phyloP scores from a whole-genome alignment of 139 green algal genomes.

The Eudorina sp. region DNA sequence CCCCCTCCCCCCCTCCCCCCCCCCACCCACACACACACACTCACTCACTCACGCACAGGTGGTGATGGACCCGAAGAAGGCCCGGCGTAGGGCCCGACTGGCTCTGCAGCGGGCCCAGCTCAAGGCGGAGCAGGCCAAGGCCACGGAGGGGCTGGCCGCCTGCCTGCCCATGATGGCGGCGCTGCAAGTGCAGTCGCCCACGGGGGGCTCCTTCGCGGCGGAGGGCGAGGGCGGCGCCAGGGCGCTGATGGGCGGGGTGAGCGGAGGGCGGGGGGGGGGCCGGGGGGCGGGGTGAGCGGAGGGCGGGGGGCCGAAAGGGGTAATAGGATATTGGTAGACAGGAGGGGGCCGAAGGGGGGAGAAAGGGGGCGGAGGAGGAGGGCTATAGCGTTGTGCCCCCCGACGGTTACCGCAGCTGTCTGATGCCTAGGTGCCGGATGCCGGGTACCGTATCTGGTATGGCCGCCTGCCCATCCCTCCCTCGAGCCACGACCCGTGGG shows the following conservation, averaged over 20 bases:
- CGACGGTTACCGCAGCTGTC: no score
- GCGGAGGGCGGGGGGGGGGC: neutral
- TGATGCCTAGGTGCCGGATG: no score
- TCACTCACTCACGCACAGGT: neutral
- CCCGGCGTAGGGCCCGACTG: constrained; percentile 2
- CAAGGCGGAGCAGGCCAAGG: constrained; percentile 49
- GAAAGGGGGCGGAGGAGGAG: neutral
- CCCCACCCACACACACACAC: no score
- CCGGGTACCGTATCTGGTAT: no score
- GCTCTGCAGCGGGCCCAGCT: constrained; percentile 46
- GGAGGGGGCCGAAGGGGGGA: neutral
- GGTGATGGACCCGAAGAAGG: constrained; percentile 42
- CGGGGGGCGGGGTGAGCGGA: neutral
- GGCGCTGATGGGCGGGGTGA: neutral
- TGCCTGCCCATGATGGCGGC: constrained; percentile 56
- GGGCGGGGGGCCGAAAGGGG: neutral
- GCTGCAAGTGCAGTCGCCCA: constrained; percentile 8
- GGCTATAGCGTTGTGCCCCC: no score
- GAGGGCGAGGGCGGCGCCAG: neutral
- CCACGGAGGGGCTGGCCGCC: constrained; percentile 50
- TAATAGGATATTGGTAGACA: neutral
- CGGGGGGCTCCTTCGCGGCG: neutral
- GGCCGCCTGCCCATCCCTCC: no score
- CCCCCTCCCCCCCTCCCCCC: neutral
- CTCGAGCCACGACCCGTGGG: no score